Evolutionary conservation across 495 filamentous ascomycete genomes (phyloP).

Genomic region (Podospora bellae-mahoneyi): DNA sequence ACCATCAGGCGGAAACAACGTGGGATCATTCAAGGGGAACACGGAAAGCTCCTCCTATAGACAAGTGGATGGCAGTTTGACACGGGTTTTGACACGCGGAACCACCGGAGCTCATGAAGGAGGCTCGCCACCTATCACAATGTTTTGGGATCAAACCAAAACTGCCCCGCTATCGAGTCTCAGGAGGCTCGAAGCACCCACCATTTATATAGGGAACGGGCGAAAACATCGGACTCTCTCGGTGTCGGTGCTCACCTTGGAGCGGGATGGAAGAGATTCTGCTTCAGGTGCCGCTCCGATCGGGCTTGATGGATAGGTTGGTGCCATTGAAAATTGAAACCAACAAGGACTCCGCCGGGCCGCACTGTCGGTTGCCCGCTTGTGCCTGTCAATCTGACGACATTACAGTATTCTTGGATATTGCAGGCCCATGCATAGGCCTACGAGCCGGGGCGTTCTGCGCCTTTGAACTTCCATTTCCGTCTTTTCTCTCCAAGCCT

Average conservation of each 20-base stretch:
- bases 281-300: neutral
- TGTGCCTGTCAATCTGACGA: slow-evolving; percentile 4
- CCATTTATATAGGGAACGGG: neutral
- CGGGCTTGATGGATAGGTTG: neutral
- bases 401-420: neutral
- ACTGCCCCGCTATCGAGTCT: neutral
- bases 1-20: neutral
- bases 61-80: neutral
- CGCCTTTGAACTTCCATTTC: slow-evolving; percentile 15
- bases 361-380: neutral
- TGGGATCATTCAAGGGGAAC: neutral
- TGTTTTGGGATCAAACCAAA: neutral
- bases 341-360: slow-evolving; percentile 1
- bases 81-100: neutral
- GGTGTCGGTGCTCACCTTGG: neutral
- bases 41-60: neutral
- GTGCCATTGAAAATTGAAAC: slow-evolving; percentile 7
- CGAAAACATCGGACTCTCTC: neutral
- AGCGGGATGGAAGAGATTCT: neutral
- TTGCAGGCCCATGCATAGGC: neutral
- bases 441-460: slow-evolving; percentile 1
- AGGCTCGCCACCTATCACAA: neutral
- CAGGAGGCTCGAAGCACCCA: neutral
- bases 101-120: neutral
- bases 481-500: neutral